phyloP scores from a whole-genome alignment of 345 rosid species.

The Boechera divaricarpa region DNA sequence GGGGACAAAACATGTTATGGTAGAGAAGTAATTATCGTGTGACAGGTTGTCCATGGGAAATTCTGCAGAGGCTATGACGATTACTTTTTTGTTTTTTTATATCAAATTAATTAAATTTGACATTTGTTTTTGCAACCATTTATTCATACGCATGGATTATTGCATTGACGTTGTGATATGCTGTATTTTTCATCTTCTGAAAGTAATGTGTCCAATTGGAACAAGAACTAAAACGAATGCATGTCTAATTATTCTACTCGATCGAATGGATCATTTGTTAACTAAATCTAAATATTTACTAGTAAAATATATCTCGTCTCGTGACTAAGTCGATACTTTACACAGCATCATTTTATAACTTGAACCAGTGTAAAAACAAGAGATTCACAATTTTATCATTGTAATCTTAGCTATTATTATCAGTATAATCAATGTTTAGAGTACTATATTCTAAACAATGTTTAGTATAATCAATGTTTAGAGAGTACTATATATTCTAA shows the following conservation, averaged over 20 bases:
- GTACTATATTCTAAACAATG: no score
- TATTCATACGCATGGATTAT: slow-evolving; percentile 43
- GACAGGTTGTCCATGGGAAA: slow-evolving; percentile 48
- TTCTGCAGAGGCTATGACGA: slow-evolving; percentile 49
- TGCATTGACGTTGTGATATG: background rate
- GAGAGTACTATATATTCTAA: background rate
- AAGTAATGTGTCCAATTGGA: background rate
- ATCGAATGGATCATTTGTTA: background rate
- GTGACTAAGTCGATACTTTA: background rate
- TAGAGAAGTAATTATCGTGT: slow-evolving; percentile 46
- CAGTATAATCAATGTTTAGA: background rate
- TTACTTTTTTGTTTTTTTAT: slow-evolving; percentile 19
- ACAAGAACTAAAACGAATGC: no score
- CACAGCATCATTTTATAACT: no score
- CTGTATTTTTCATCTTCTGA: background rate
- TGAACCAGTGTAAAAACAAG: background rate
- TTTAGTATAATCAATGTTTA: no score
- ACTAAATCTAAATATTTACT: background rate
- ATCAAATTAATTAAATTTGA: background rate
- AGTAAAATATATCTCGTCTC: background rate
- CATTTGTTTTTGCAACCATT: background rate
- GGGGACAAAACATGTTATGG: slow-evolving; percentile 53
- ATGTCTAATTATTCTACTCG: background rate
- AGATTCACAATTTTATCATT: slow-evolving; percentile 1
- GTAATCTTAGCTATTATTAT: no score